These are phyloP conservation scores for Rheum nobile DNA, from an alignment of 148 eudicot genomes.

Conservation along the genomic window DNA sequence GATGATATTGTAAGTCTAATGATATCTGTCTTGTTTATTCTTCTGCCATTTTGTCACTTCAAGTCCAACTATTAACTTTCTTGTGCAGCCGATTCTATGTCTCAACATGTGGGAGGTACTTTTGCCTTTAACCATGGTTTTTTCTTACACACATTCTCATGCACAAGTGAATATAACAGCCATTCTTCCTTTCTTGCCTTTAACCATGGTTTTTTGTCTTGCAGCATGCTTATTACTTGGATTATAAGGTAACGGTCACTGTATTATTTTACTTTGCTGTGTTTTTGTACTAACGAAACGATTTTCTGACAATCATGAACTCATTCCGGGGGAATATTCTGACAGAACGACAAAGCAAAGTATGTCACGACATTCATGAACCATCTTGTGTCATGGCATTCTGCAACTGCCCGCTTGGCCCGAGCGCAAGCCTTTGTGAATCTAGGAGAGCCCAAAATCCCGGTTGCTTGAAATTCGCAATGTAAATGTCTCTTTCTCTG, in stretches of 20 bases:
- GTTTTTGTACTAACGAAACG: background rate
- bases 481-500: conserved; percentile 3
- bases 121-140: no score
- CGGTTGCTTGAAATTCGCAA: background rate
- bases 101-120: conserved; percentile 96
- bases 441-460: conserved; percentile 66
- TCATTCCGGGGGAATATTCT: background rate
- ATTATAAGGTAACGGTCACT: conserved; percentile 45
- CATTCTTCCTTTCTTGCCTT: background rate
- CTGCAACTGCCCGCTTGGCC: conserved; percentile 57
- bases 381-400: conserved; percentile 90
- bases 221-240: conserved; percentile 98
- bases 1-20: conserved; percentile 64
- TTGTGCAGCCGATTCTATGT: conserved; percentile 72
- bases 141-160: background rate
- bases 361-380: conserved; percentile 59
- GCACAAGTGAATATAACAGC: background rate
- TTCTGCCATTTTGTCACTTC: background rate
- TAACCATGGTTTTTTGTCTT: conserved; percentile 15
- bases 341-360: conserved; percentile 63
- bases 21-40: background rate
- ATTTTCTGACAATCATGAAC: background rate
- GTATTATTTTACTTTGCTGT: background rate
- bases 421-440: conserved; percentile 85
- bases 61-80: conserved; percentile 1